Base-by-base conservation (phyloP, 2,329 filamentous ascomycete genomes). In the Talaromyces sp. region DNA sequence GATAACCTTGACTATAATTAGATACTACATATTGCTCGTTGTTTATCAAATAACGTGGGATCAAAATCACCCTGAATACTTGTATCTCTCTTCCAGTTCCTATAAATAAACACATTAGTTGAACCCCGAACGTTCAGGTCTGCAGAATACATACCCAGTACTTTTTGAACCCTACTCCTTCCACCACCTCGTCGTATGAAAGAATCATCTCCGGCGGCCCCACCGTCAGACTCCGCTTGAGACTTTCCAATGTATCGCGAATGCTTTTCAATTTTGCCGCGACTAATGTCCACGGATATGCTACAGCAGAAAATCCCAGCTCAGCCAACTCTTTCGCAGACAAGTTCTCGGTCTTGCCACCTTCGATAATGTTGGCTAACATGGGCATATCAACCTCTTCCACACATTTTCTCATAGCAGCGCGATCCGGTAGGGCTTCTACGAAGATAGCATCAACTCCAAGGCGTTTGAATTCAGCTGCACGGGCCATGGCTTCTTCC, bases 101-200 rank as follows among this genome's bases (percentile, higher is more conserved):
- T 60, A n/a, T 19, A 17, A 9, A 24, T 26, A 17, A 5, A 59
- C 32, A 21, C 43, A 43, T 59, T 9, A 59, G 41, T 26, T 10
- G 3, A 11, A 32, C 9, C 17, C 19, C 10, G n/a, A 26, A 26
- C 13, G 17, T 9, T 9, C 14, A 26, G 3, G 2, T 17, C n/a
- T 38, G 21, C n/a, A 4, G 19, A 9, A 29, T n/a, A 66, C 69
- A 56, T 61, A 72, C 71, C 70, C 73, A 78, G 59, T 79, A 79
- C 31, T 77, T 73, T 52, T 75, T 75, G 58, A 81, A 81, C 0
- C 79, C 78, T 21, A 81, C 78, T 0, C 77, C 77, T 11, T 78
- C 73, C 41, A 76, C 80, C 0, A 81, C 77, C 53, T 82, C 76
- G 0, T 67, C 66, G 58, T 78, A 80, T 0, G 73, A 73, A 29